Evolutionary conservation across 345 rosid genomes (phyloP).

Genomic region (Citrus reticulata): DNA sequence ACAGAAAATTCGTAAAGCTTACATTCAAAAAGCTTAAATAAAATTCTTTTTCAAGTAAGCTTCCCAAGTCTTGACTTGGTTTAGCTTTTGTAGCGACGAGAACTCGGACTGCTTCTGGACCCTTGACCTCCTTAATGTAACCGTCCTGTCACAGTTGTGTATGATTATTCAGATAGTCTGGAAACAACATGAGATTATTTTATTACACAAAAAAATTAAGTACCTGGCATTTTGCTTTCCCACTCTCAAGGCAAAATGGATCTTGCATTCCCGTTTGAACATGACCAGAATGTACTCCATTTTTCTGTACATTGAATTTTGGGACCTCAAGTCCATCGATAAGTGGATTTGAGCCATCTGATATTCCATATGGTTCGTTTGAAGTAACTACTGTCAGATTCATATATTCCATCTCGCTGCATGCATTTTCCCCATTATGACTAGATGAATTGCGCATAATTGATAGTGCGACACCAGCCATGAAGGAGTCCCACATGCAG

Average conservation of each 20-base stretch:
- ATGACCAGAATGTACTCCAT: constrained; percentile 85
- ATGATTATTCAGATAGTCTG: neutral
- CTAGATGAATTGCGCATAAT: constrained; percentile 45
- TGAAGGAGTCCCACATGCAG: constrained; percentile 96
- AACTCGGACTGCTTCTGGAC: constrained; percentile 64
- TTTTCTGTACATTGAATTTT: constrained; percentile 47
- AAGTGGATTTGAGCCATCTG: constrained; percentile 80
- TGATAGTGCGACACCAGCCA: constrained; percentile 79
- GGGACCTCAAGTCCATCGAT: constrained; percentile 53
- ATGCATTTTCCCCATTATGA: constrained; percentile 53
- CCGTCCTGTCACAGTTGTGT: constrained; percentile 55
- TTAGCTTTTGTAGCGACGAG: constrained; percentile 80
- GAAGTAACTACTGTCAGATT: constrained; percentile 84
- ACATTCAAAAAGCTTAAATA: constrained; percentile 79
- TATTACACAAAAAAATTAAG: neutral
- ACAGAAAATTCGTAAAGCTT: constrained; percentile 23
- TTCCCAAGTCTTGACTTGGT: constrained; percentile 35
- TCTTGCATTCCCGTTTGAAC: constrained; percentile 71
- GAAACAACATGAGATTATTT: neutral
- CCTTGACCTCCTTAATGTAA: constrained; percentile 55
- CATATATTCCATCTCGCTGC: constrained; percentile 81
- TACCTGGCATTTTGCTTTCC: constrained; percentile 80
- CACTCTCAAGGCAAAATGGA: constrained; percentile 54
- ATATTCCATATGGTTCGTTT: constrained; percentile 63
- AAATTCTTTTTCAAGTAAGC: constrained; percentile 60